Evolutionary conservation across 352 stramenopile species (phyloP).

Genomic region (Globisporangium uncinulatum): DNA sequence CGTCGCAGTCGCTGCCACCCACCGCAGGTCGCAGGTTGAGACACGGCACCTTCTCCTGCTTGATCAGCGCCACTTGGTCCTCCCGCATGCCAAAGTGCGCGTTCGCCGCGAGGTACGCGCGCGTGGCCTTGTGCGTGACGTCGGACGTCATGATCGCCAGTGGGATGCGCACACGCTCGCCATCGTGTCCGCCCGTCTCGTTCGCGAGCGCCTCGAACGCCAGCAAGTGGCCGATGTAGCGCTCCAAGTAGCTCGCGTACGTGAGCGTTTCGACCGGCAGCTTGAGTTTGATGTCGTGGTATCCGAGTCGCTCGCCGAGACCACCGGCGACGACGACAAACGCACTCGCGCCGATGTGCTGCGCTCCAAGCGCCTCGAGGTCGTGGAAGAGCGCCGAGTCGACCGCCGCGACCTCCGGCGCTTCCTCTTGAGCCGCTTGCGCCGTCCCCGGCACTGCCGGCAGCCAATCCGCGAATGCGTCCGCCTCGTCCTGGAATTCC

Average conservation of each 20-base stretch:
- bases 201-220: constrained; percentile 73
- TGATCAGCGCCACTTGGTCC: constrained; percentile 93
- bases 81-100: constrained; percentile 93
- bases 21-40: constrained; percentile 23
- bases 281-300: constrained; percentile 95
- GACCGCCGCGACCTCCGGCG: constrained; percentile 23
- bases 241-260: constrained; percentile 88
- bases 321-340: constrained; percentile 98
- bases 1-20: constrained; percentile 6
- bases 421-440: background rate
- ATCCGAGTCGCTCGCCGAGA: constrained; percentile 95
- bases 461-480: constrained; percentile 34
- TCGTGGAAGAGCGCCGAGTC: constrained; percentile 35
- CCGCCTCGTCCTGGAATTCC: background rate
- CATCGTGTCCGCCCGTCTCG: background rate
- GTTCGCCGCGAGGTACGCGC: constrained; percentile 86
- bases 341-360: constrained; percentile 69
- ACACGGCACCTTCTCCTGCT: constrained; percentile 96
- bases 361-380: constrained; percentile 40
- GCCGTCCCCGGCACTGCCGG: constrained; percentile 38
- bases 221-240: constrained; percentile 93
- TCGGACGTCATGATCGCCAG: constrained; percentile 98
- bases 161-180: constrained; percentile 51
- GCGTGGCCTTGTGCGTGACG: constrained; percentile 92
- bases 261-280: constrained; percentile 92